Evolutionary conservation across 176 grass and related monocot genomes (phyloP).

Genomic region (Alopecurus myosuroides): DNA sequence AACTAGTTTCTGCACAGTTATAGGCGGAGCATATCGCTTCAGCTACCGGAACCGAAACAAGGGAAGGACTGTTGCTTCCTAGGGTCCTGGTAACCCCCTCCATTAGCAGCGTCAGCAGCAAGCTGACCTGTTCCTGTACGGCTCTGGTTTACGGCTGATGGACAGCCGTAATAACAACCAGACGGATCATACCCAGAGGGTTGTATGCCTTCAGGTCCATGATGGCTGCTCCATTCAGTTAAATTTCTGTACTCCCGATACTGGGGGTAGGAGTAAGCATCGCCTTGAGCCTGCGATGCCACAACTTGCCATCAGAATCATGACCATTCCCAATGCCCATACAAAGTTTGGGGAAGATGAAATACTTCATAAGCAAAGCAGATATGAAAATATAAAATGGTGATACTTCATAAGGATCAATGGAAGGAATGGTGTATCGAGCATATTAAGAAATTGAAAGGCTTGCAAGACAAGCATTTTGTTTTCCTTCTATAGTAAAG

Average conservation of each 20-base stretch:
- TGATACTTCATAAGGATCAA: slow-evolving; percentile 18
- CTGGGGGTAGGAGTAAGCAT: slow-evolving; percentile 27
- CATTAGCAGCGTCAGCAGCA: slow-evolving; percentile 1
- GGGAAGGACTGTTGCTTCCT: slow-evolving; percentile 45
- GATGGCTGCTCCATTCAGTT: slow-evolving; percentile 24
- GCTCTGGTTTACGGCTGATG: slow-evolving; percentile 47
- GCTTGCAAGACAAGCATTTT: background rate
- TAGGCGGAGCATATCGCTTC: slow-evolving; percentile 32
- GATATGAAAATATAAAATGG: background rate
- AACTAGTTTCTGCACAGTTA: slow-evolving; percentile 19
- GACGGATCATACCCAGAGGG: slow-evolving; percentile 27
- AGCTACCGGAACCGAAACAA: slow-evolving; percentile 50
- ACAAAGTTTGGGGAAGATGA: background rate
- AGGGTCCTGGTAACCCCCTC: slow-evolving; percentile 25
- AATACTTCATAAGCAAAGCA: background rate
- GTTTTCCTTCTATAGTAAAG: background rate
- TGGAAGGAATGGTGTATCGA: background rate
- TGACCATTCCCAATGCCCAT: background rate
- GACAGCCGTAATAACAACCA: slow-evolving; percentile 48
- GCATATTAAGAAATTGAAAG: slow-evolving; percentile 5
- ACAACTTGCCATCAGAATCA: slow-evolving; percentile 1
- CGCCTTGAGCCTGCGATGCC: slow-evolving; percentile 41
- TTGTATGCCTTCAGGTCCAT: slow-evolving; percentile 5
- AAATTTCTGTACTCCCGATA: slow-evolving; percentile 34
- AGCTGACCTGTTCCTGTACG: slow-evolving; percentile 16